phyloP scores from a whole-genome alignment of 2,329 filamentous ascomycete genomes.

The Exserohilum rostratum region DNA sequence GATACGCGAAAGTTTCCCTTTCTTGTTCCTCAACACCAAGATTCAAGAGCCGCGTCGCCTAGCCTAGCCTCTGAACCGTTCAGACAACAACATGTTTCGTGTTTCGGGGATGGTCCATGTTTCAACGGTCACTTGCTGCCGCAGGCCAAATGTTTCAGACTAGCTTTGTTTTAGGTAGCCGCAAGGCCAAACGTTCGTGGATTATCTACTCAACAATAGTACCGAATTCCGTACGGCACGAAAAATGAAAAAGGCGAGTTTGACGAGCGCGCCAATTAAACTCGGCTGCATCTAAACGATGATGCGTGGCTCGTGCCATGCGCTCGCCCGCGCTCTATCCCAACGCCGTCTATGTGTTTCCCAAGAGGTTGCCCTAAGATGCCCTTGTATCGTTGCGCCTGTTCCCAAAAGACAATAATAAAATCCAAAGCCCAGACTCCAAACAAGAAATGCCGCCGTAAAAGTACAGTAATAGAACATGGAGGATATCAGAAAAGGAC shows the following conservation, averaged over 20 bases:
- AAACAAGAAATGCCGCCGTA: constrained; percentile 10
- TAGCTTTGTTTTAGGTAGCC: background rate
- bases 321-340: constrained; percentile 12
- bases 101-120: background rate
- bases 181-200: background rate
- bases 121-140: background rate
- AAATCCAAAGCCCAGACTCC: constrained; percentile 5
- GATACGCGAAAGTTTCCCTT: background rate
- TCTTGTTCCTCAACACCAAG: background rate
- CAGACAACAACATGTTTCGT: background rate
- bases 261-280: constrained; percentile 11
- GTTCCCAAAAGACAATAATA: constrained; percentile 10
- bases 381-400: constrained; percentile 16
- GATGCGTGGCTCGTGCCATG: background rate
- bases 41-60: background rate
- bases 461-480: constrained; percentile 16
- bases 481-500: constrained; percentile 9
- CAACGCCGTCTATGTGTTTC: constrained; percentile 20
- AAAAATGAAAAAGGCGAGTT: background rate
- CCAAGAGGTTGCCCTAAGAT: constrained; percentile 14
- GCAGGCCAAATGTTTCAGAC: background rate
- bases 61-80: background rate
- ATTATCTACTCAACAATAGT: background rate
- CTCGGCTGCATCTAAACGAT: background rate
- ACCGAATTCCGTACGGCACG: background rate